A percentile compares a stretch with the other conserved stretches of the same genome.
phyloP scores from a whole-genome alignment of 352 stramenopile species.

The Phytophthora quininea region DNA sequence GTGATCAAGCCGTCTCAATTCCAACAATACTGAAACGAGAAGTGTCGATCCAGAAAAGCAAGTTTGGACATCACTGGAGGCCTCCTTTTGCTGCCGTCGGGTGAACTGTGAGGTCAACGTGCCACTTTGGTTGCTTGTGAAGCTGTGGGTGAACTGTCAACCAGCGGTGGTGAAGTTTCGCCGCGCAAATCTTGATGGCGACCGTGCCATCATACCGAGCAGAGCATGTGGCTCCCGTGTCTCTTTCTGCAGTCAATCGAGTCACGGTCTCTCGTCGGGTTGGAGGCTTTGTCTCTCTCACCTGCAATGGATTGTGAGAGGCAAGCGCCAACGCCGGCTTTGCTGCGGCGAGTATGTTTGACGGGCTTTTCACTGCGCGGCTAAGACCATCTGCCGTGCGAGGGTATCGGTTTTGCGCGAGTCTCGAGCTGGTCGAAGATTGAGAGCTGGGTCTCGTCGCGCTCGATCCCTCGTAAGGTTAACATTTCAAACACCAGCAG shows the following conservation, averaged over 20 bases:
- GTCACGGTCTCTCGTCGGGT: neutral
- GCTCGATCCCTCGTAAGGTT: neutral
- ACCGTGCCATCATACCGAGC: conserved; percentile 4
- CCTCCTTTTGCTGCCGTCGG: too few relatives aligned
- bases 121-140: too few relatives aligned
- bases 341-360: conserved; percentile 11
- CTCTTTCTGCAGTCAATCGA: conserved; percentile 19
- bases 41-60: too few relatives aligned
- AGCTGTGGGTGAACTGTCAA: too few relatives aligned
- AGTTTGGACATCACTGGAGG: too few relatives aligned
- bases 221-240: conserved; percentile 9
- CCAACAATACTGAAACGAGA: neutral
- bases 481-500: conserved; percentile 2
- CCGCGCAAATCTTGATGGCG: conserved; percentile 23
- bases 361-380: conserved; percentile 1
- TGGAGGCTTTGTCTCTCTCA: conserved; percentile 17
- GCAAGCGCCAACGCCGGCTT: neutral
- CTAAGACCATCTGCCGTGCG: conserved; percentile 4
- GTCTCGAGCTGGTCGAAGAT: neutral
- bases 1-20: neutral
- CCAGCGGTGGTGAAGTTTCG: conserved; percentile 2
- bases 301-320: conserved; percentile 18
- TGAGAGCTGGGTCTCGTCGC: neutral
- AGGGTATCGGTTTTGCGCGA: conserved; percentile 19
- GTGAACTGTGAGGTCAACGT: too few relatives aligned